Evolutionary conservation across 2,329 filamentous ascomycete genomes (phyloP), one percentile per base, ranked within the genome.

Genomic region (Cercospora zeae-maydis): DNA sequence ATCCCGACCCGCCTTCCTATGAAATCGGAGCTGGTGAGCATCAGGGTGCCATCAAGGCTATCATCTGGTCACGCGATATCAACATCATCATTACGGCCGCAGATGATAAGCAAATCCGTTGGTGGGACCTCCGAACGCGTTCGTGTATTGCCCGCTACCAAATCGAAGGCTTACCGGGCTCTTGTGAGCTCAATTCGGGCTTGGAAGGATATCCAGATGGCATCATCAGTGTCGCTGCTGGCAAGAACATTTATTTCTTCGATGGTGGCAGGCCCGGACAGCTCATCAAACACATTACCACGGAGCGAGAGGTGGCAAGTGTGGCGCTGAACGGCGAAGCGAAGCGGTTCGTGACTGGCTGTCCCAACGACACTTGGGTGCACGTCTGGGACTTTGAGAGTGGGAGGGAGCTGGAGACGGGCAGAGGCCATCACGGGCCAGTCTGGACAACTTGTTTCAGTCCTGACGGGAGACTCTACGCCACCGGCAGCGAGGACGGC

Each of bases 401-500:
- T 55, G 89, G 89, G 70, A 83, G 85, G 68, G 92, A 96, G 76
- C 80, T 97, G 47, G 95, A 98, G 75, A 89, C 93, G 11, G 91
- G 96, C 79, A 97, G 97, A 78, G 95, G 95, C 24, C 95, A 99
- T 71, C 95, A 99, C 73, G 95, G 95, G 1, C 93, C 93, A 1
- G 95, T 99, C 66, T 99, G 95, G 95, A 96, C 92, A 5, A 88
- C 96, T 63, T 89, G 89, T 61, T 99, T 96, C 77, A 95, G 93
- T 0, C 95, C 95, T 0, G 95, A 99, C 73, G 93, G 93, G 52
- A 97, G 96, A 75, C 81, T 99, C 7, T 99, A 98, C 74, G 95
- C 93, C 1, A 99, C 95, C 1, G 95, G 91, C 31, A 97, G 93
- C 54, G 95, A 99, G 75, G 95, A 99, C 72, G 95, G 95, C 42